phyloP scores from a whole-genome alignment of 2,329 filamentous ascomycete species.

The Talaromyces sp. region DNA sequence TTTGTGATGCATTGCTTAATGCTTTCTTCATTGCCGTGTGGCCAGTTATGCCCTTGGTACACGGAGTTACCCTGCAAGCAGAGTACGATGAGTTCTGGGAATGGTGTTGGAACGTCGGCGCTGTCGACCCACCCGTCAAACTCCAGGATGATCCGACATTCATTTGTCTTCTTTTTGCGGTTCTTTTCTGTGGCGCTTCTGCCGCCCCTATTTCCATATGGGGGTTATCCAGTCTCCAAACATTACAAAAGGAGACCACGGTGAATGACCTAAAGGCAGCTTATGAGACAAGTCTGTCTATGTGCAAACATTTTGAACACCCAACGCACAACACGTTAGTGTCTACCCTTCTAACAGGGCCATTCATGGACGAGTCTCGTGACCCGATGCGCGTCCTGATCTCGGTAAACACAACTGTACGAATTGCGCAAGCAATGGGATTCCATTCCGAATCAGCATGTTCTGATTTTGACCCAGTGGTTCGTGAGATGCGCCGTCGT shows the following conservation, averaged over 20 bases:
- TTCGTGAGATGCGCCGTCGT: conserved; percentile 10
- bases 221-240: not conserved
- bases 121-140: not conserved
- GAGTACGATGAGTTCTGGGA: conserved; percentile 7
- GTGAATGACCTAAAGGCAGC: conserved; percentile 6
- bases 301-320: conserved; percentile 12
- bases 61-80: not conserved
- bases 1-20: not conserved
- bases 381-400: not conserved
- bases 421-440: conserved; percentile 17
- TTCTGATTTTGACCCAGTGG: not conserved
- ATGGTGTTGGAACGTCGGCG: conserved; percentile 1
- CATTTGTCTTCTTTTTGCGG: conserved; percentile 3
- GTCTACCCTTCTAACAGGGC: conserved; percentile 12
- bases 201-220: not conserved
- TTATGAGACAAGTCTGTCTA: conserved; percentile 10
- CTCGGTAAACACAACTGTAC: conserved; percentile 9
- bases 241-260: not conserved
- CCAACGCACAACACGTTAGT: conserved; percentile 17
- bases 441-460: conserved; percentile 12
- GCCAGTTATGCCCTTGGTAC: conserved; percentile 1
- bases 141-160: conserved; percentile 4
- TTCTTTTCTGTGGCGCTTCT: conserved; percentile 3
- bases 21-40: conserved; percentile 1
- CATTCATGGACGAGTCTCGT: conserved; percentile 2